A percentile compares a stretch with the other conserved stretches of the same genome.
Evolutionary conservation across 2,329 filamentous ascomycete genomes (phyloP).

Genomic region (Aspergillus sp.): DNA sequence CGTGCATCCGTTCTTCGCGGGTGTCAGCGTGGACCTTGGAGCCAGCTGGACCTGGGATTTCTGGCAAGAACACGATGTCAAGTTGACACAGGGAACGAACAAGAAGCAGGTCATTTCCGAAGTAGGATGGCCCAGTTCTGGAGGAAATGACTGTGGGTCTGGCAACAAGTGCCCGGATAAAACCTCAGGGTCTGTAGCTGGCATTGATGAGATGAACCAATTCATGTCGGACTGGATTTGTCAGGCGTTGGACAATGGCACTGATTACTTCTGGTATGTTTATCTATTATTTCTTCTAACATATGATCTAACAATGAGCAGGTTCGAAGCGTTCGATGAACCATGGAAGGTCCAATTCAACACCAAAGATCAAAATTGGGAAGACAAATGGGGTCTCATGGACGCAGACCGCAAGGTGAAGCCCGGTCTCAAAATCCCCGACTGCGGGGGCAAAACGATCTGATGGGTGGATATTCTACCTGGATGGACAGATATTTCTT

Average conservation of each 20-base stretch:
- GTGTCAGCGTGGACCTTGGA: constrained; percentile 62
- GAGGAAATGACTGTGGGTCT: constrained; percentile 71
- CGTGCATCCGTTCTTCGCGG: constrained; percentile 92
- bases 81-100: constrained; percentile 54
- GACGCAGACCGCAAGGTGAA: constrained; percentile 82
- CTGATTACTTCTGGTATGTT: constrained; percentile 84
- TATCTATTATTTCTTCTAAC: neutral
- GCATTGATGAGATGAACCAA: constrained; percentile 74
- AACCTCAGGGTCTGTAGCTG: constrained; percentile 66
- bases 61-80: constrained; percentile 67
- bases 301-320: constrained; percentile 22
- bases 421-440: constrained; percentile 75
- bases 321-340: constrained; percentile 94
- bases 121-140: constrained; percentile 82
- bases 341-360: constrained; percentile 86
- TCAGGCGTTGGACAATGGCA: constrained; percentile 70
- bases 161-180: constrained; percentile 52
- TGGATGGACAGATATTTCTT: constrained; percentile 3
- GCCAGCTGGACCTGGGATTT: constrained; percentile 79
- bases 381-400: constrained; percentile 93
- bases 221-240: constrained; percentile 87
- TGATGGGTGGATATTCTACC: constrained; percentile 11
- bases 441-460: constrained; percentile 73
- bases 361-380: constrained; percentile 66
- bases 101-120: constrained; percentile 82